Evolutionary conservation across 2,329 filamentous ascomycete genomes (phyloP).

Genomic region (Paecilomyces dactylethromorphus): DNA sequence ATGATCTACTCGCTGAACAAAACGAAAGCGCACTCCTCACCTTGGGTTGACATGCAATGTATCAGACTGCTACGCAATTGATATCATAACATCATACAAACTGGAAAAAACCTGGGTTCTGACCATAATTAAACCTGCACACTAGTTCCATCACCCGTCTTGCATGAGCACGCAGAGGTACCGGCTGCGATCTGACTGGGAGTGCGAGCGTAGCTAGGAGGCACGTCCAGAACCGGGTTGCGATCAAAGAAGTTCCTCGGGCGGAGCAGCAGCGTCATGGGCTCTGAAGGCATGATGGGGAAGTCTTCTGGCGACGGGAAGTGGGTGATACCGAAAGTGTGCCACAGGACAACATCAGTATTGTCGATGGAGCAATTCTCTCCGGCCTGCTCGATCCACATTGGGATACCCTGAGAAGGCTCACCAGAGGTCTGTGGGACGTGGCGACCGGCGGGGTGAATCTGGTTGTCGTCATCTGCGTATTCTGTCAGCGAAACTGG

Average conservation of each 20-base stretch:
- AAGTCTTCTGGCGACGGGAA: conserved; percentile 88
- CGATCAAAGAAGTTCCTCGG: conserved; percentile 76
- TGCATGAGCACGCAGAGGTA: conserved; percentile 24
- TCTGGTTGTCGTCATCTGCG: conserved; percentile 68
- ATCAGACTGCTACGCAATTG: not conserved
- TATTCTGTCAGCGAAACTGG: conserved; percentile 2
- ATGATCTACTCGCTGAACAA: not conserved
- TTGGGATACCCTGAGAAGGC: conserved; percentile 63
- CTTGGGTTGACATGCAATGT: not conserved
- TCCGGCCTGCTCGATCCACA: conserved; percentile 64
- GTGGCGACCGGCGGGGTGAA: conserved; percentile 80
- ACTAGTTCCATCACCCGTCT: conserved; percentile 34
- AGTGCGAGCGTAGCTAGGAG: conserved; percentile 65
- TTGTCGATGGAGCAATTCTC: conserved; percentile 65
- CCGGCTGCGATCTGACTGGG: conserved; percentile 60
- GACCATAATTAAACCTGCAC: conserved; percentile 23
- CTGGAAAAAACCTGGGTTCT: not conserved
- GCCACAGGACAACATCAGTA: conserved; percentile 84
- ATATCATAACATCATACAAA: not conserved
- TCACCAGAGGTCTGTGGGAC: conserved; percentile 82
- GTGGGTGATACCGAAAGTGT: conserved; percentile 86
- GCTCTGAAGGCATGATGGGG: conserved; percentile 83
- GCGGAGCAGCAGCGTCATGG: conserved; percentile 71
- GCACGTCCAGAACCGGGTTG: conserved; percentile 76
- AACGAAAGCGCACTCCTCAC: not conserved